phyloP scores from a whole-genome alignment of 2,329 filamentous ascomycete genomes.

The Aspergillus nomiae region DNA sequence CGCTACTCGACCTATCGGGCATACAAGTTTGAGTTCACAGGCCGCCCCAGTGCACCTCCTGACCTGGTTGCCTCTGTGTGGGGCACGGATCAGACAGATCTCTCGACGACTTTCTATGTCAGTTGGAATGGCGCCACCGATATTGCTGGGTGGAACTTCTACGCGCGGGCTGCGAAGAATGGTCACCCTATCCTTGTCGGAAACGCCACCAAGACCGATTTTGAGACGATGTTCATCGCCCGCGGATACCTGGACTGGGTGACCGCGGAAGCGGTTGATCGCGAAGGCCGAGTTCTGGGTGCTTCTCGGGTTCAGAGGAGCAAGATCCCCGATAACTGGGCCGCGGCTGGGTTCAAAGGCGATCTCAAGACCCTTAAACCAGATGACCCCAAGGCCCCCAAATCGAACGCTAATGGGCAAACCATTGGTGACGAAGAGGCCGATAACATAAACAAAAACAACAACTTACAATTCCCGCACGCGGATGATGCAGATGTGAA shows the following conservation, averaged over 20 bases:
- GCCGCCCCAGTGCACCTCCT: constrained; percentile 33
- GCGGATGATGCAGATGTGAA: not conserved
- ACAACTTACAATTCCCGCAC: not conserved
- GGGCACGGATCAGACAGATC: constrained; percentile 27
- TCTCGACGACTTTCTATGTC: constrained; percentile 35
- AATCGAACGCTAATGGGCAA: not conserved
- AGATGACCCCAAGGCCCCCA: constrained; percentile 5
- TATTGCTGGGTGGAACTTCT: constrained; percentile 37
- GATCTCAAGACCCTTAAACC: not conserved
- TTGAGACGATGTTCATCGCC: constrained; percentile 36
- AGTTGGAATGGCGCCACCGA: constrained; percentile 45
- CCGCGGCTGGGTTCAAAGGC: constrained; percentile 12
- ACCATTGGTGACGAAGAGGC: not conserved
- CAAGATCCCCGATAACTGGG: constrained; percentile 17
- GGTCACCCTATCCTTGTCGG: constrained; percentile 27
- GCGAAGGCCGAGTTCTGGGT: constrained; percentile 24
- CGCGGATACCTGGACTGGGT: constrained; percentile 32
- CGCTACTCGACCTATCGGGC: constrained; percentile 42
- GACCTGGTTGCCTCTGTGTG: constrained; percentile 31
- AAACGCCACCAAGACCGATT: constrained; percentile 28
- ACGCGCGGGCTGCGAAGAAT: constrained; percentile 29
- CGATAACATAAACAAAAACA: not conserved
- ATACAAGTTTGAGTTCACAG: constrained; percentile 41
- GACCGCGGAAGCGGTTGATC: constrained; percentile 28
- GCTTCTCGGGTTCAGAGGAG: constrained; percentile 17